Evolutionary conservation across 805 yeast species (phyloP), one percentile per base, ranked within the genome.

Genomic region (Candida ponderosae): DNA sequence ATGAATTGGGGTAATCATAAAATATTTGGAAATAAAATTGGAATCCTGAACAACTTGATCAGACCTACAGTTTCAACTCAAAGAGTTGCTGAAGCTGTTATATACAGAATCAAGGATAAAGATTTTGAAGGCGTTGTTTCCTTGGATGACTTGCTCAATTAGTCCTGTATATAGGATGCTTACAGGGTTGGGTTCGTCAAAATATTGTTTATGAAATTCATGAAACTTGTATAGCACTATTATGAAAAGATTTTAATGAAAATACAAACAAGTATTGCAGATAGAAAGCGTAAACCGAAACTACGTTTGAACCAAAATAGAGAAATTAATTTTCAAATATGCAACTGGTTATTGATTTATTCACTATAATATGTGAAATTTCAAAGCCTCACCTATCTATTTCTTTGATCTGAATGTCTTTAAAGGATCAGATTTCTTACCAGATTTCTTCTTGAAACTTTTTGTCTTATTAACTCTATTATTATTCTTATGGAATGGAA

Each of bases 61-160:
- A 68, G 85, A 44, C 87, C 88, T 0, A 64, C 79, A 0, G 65
- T 79, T 1, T 71, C 86, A 0, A 80, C 88, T 0, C 84, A 80
- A 45, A 62, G 68, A 31, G 94, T 88, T 2, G 83, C 90, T 1
- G 50, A 62, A 28, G 73, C 74, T 32, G 64, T 78, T 1, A 62
- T 79, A 13, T 72, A 76, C 29, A 75, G 74, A 32, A 58, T 84
- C 19, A 65, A 66, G 17, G 78, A 79, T 39, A 50, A 56, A 1
- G 50, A 45, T 5, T 71, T 74, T 44, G 60, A 59, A 29, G 93
- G 90, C 0, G 74, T 80, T 3, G 76, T 82, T 3, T 45, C 68
- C 1, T 56, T 81, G 38, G 82, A 77, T 26, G 77, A 74, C 28
- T 62, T 74, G 32, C 28, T 53, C 11, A 42, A 45, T 6, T 32